These are phyloP conservation scores for Naganishia liquefaciens DNA, from an alignment of 1,284 basidiomycete species.

Conservation along the genomic window DNA sequence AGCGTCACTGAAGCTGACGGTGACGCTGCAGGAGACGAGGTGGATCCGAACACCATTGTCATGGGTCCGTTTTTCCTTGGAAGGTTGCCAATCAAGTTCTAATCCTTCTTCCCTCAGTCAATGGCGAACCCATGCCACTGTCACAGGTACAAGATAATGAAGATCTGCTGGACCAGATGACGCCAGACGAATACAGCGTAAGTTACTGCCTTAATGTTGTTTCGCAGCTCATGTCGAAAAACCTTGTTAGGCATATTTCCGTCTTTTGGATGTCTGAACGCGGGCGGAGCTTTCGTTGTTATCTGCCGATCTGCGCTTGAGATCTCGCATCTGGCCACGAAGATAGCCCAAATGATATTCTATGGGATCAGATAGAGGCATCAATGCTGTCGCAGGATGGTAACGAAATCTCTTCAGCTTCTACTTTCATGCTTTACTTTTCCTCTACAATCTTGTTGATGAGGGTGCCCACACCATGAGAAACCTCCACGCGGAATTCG, in stretches of 20 bases:
- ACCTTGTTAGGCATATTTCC: constrained; percentile 33
- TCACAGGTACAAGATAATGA: constrained; percentile 46
- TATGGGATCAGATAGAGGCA: background rate
- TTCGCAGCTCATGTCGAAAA: no score
- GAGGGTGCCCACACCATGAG: constrained; percentile 54
- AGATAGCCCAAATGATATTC: no score
- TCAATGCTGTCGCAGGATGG: background rate
- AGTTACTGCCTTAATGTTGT: constrained; percentile 22
- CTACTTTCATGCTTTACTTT: constrained; percentile 36
- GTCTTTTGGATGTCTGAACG: constrained; percentile 13
- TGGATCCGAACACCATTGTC: constrained; percentile 40
- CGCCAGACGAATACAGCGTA: constrained; percentile 54
- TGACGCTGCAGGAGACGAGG: constrained; percentile 14
- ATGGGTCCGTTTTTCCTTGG: constrained; percentile 36
- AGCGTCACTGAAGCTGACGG: background rate
- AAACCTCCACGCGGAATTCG: constrained; percentile 52
- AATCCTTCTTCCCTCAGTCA: constrained; percentile 36
- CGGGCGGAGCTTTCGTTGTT: background rate
- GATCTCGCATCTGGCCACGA: no score
- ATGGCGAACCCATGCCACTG: constrained; percentile 46
- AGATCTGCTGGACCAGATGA: constrained; percentile 53
- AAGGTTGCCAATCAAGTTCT: background rate
- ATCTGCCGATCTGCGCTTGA: background rate
- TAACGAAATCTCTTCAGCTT: background rate
- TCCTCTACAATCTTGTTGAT: constrained; percentile 54